Conservation (phyloP, 139 green algal species). For the Tetraselmis chui region DNA sequence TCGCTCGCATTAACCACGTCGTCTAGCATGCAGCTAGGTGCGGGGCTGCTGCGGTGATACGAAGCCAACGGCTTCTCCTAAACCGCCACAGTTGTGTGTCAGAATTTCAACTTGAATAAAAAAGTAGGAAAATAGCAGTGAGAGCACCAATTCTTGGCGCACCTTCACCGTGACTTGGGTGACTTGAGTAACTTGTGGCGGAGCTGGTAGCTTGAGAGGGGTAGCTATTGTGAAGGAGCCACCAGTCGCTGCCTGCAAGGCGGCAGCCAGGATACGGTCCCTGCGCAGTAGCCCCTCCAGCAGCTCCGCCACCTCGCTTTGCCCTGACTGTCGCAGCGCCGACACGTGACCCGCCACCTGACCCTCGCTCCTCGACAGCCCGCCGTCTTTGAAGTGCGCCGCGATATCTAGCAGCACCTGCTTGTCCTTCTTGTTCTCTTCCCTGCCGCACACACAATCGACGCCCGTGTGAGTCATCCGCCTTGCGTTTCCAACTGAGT, state of each 20-base stretch:
- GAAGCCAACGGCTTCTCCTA: too few relatives aligned
- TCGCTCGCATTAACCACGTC: background rate
- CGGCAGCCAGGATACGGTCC: background rate
- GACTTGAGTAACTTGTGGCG: background rate
- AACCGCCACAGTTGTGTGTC: background rate
- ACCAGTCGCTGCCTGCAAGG: background rate
- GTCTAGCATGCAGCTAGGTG: background rate
- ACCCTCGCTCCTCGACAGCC: background rate
- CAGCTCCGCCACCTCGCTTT: background rate
- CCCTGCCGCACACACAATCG: background rate
- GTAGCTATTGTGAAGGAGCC: background rate
- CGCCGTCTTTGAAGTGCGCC: background rate
- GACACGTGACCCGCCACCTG: background rate
- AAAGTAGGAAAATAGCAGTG: background rate
- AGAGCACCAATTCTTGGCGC: background rate
- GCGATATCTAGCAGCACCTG: background rate
- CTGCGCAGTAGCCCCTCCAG: background rate
- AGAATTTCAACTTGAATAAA: background rate
- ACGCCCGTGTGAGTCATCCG: too few relatives aligned
- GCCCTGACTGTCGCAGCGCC: background rate
- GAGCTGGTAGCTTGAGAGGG: background rate
- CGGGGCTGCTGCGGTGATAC: background rate
- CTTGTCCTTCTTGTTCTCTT: background rate
- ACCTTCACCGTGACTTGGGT: background rate
- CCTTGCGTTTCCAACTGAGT: too few relatives aligned